Conservation (phyloP, 331 rosid genomes). For the Acacia pycnantha region DNA sequence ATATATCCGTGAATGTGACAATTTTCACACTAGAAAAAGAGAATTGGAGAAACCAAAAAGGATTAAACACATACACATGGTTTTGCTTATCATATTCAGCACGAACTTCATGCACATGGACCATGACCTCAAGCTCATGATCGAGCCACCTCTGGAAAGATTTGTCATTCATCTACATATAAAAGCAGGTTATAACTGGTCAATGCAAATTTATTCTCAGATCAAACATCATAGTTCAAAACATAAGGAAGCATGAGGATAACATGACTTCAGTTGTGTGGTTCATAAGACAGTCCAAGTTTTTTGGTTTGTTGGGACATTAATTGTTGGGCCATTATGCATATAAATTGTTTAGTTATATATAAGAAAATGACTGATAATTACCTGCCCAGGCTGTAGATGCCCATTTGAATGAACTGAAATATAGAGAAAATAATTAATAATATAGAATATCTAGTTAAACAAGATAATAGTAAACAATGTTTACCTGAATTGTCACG, state of each 20-base stretch:
- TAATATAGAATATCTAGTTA: not conserved
- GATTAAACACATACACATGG: slow-evolving; percentile 56
- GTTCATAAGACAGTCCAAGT: not conserved
- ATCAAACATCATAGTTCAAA: not conserved
- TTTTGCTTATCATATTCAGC: slow-evolving; percentile 96
- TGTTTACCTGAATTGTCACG: slow-evolving; percentile 65
- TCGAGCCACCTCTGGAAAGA: slow-evolving; percentile 96
- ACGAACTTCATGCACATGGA: slow-evolving; percentile 98
- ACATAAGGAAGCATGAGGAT: not conserved
- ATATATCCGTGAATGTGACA: slow-evolving; percentile 13
- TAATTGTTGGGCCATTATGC: not conserved
- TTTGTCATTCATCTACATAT: slow-evolving; percentile 72
- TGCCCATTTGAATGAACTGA: slow-evolving; percentile 23
- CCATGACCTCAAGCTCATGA: slow-evolving; percentile 98
- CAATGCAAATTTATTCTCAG: not conserved
- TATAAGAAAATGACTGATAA: not conserved
- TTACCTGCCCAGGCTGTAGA: slow-evolving; percentile 21
- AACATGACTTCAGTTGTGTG: not conserved
- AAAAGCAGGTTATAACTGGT: not conserved
- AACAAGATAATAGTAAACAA: not conserved
- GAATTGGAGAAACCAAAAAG: not conserved
- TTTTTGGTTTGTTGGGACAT: not conserved
- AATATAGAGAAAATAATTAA: not conserved
- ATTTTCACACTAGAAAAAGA: not conserved
- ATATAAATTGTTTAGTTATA: not conserved